These are phyloP conservation scores for Volvox carteri DNA, from an alignment of 163 green algal genomes.

Conservation along the genomic window DNA sequence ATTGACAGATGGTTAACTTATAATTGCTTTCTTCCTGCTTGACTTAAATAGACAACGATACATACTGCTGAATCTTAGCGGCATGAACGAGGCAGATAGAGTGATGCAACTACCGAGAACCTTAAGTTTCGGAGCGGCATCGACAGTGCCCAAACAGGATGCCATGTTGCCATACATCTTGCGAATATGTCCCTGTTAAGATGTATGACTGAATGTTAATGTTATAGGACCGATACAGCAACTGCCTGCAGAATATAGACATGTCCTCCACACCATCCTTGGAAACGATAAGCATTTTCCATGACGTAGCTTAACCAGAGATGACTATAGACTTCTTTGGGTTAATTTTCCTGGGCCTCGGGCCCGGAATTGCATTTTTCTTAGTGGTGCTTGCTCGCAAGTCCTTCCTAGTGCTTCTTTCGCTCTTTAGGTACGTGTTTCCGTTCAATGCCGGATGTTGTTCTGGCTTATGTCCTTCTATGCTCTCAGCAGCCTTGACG, in stretches of 20 bases:
- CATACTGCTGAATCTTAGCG: neutral
- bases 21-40: neutral
- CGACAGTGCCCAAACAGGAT: neutral
- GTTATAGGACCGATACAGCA: too few relatives aligned
- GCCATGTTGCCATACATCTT: too few relatives aligned
- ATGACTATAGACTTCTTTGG: slow-evolving; percentile 58
- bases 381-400: slow-evolving; percentile 67
- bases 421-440: slow-evolving; percentile 59
- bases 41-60: neutral
- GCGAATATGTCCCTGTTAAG: too few relatives aligned
- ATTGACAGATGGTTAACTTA: too few relatives aligned
- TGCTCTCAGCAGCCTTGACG: neutral
- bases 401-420: slow-evolving; percentile 71
- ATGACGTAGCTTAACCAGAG: neutral
- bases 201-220: too few relatives aligned
- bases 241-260: neutral
- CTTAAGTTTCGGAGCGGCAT: neutral
- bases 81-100: neutral
- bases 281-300: neutral
- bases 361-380: slow-evolving; percentile 73
- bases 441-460: neutral
- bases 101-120: neutral
- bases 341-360: slow-evolving; percentile 61
- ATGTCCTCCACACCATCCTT: neutral
- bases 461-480: neutral